These are phyloP conservation scores for Hyphodiscus sp. DNA, from an alignment of 2,329 filamentous ascomycete species.

Conservation along the genomic window DNA sequence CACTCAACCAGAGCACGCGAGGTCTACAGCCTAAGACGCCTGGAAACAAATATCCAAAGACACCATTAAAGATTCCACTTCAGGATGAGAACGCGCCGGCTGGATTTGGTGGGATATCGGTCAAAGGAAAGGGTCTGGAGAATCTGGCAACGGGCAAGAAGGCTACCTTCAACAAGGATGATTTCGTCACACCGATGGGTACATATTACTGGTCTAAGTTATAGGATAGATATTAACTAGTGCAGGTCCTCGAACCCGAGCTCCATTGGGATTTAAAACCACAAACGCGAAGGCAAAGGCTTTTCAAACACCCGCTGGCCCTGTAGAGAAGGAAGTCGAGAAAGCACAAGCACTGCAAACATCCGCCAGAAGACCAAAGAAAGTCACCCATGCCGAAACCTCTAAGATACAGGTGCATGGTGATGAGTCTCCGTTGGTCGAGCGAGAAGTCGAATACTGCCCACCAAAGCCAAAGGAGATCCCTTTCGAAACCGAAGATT, in stretches of 20 bases:
- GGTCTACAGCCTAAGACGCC: conserved; percentile 70
- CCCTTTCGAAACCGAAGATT: conserved; percentile 63
- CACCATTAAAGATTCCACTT: conserved; percentile 68
- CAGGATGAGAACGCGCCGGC: conserved; percentile 79
- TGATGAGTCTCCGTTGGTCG: conserved; percentile 44
- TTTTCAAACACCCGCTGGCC: conserved; percentile 60
- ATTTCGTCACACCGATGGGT: conserved; percentile 78
- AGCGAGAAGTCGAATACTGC: conserved; percentile 84
- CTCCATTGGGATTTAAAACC: conserved; percentile 87
- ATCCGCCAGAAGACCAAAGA: conserved; percentile 51
- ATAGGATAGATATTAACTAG: background rate
- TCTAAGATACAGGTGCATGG: conserved; percentile 59
- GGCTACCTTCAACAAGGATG: conserved; percentile 49
- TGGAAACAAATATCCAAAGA: conserved; percentile 69
- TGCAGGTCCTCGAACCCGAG: conserved; percentile 54
- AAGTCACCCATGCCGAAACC: conserved; percentile 43
- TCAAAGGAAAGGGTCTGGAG: conserved; percentile 49
- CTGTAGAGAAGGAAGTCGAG: conserved; percentile 52
- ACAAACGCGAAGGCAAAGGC: conserved; percentile 82
- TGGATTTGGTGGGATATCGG: conserved; percentile 52
- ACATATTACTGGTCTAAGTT: conserved; percentile 26
- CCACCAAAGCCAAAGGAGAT: conserved; percentile 65
- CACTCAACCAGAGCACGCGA: conserved; percentile 57
- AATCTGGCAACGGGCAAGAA: conserved; percentile 49
- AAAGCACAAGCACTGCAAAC: conserved; percentile 53